phyloP scores from a whole-genome alignment of 257 asterid species.

The Rhazya stricta region DNA sequence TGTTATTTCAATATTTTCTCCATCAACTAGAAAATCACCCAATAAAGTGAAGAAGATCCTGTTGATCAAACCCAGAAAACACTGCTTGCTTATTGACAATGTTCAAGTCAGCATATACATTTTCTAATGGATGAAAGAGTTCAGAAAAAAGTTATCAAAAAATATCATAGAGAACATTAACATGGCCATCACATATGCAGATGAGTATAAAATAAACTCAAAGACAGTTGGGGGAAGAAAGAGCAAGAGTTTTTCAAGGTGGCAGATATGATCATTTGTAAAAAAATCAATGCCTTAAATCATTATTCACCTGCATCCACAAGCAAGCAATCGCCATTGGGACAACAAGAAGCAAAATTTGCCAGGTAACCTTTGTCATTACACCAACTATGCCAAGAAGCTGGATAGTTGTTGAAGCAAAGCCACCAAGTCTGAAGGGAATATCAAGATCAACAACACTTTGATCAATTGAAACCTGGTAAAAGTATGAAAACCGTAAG shows the following conservation, averaged over 20 bases:
- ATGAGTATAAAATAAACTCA: neutral
- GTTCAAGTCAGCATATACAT: neutral
- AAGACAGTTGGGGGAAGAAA: neutral
- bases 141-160: neutral
- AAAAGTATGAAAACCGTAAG: conserved; percentile 32
- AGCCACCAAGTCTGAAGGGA: conserved; percentile 99
- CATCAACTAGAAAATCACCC: neutral
- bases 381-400: conserved; percentile 94
- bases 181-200: neutral
- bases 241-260: neutral
- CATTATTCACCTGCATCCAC: conserved; percentile 89
- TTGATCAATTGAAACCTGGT: conserved; percentile 94
- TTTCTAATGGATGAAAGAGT: neutral
- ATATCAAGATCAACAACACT: conserved; percentile 99
- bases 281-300: conserved; percentile 2
- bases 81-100: neutral
- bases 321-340: conserved; percentile 99
- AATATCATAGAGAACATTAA: neutral
- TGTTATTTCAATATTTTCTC: neutral
- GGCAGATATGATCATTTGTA: neutral
- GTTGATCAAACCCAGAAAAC: neutral
- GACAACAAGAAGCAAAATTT: conserved; percentile 81
- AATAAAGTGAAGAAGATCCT: neutral
- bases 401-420: conserved; percentile 98
- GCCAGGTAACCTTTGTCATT: conserved; percentile 98